phyloP scores from a whole-genome alignment of 805 yeast genomes.

The Candida corydali region DNA sequence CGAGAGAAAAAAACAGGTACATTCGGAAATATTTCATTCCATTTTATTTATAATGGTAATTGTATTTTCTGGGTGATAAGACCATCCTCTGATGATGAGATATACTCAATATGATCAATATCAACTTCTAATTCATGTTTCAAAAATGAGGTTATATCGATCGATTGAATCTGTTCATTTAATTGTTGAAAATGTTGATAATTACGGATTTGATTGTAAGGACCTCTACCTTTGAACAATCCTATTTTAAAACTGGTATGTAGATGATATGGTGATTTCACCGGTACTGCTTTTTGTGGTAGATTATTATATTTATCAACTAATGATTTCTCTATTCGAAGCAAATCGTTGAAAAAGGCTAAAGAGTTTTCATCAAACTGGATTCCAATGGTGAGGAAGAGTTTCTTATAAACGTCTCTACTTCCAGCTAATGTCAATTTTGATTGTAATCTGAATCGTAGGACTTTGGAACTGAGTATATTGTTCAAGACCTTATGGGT shows the following conservation, averaged over 20 bases:
- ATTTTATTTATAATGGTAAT: background rate
- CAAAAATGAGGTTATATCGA: background rate
- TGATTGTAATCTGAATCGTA: background rate
- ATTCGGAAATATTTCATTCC: background rate
- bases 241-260: background rate
- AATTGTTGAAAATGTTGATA: slow-evolving; percentile 2
- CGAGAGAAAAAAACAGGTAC: background rate
- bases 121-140: background rate
- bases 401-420: slow-evolving; percentile 7
- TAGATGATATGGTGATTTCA: background rate
- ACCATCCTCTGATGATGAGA: background rate
- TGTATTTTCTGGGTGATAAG: background rate
- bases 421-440: background rate
- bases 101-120: background rate
- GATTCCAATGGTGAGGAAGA: background rate
- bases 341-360: background rate
- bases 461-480: background rate
- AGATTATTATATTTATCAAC: background rate
- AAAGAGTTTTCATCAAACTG: background rate
- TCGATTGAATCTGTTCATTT: background rate
- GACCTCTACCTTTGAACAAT: background rate
- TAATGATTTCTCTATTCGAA: background rate
- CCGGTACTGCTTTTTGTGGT: background rate
- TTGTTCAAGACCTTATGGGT: background rate
- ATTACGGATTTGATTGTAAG: background rate